Evolutionary conservation across 2,329 filamentous ascomycete genomes (phyloP).

Genomic region (Pleochaeta shiraiana): DNA sequence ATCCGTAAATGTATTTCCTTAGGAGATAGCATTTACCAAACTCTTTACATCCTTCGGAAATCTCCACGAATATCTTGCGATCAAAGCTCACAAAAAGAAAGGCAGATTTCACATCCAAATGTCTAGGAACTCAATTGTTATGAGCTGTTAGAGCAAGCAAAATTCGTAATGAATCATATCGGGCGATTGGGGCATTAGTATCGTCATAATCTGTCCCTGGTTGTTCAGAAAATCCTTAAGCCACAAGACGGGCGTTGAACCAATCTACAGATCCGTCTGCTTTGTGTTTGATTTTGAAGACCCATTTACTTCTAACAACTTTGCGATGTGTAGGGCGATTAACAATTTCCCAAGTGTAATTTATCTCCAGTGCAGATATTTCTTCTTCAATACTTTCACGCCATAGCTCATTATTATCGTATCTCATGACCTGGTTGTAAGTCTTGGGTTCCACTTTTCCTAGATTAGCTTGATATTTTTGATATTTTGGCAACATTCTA

Average conservation of each 20-base stretch:
- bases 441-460: no score
- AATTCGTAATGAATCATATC: not conserved
- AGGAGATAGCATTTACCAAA: no score
- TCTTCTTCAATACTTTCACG: slow-evolving; percentile 2
- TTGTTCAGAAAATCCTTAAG: not conserved
- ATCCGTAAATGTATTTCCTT: no score
- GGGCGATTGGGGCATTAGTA: not conserved
- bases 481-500: not conserved
- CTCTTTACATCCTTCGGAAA: no score
- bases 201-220: not conserved
- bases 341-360: slow-evolving; percentile 1
- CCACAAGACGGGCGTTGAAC: not conserved
- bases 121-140: no score
- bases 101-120: no score
- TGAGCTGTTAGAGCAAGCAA: not conserved
- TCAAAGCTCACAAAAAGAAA: no score
- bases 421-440: no score
- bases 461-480: no score
- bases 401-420: no score
- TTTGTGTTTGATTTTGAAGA: not conserved
- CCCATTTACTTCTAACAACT: slow-evolving; percentile 4
- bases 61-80: no score
- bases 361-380: not conserved
- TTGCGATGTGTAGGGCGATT: slow-evolving; percentile 1
- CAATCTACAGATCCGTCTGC: not conserved